Percentiles rank a stretch among this genome's conserved stretches.
Evolutionary conservation across 2,329 filamentous ascomycete species (phyloP).

Genomic region (Trichoderma breve): DNA sequence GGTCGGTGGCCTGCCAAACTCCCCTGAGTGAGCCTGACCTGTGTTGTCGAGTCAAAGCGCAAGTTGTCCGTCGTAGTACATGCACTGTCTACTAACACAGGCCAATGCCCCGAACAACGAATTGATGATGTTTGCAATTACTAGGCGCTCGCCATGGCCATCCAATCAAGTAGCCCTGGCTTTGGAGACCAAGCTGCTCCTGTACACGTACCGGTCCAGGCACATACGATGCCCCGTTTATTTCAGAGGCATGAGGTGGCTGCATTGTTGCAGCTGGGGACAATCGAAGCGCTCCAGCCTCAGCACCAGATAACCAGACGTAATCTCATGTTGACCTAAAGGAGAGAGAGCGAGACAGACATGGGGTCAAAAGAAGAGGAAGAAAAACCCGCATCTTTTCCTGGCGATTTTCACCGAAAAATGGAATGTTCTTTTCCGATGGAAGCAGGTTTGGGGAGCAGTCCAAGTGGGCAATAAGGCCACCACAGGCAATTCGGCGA

Average conservation of each 20-base stretch:
- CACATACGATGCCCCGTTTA: not conserved
- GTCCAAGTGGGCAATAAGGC: conserved; percentile 12
- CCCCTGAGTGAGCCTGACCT: not conserved
- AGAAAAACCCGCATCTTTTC: not conserved
- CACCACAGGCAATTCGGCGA: not conserved
- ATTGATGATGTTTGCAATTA: conserved; percentile 6
- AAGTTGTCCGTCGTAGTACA: not conserved
- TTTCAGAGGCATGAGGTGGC: conserved; percentile 13
- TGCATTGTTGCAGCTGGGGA: not conserved
- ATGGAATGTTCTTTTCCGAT: not conserved
- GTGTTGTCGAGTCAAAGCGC: not conserved
- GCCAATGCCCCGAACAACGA: not conserved
- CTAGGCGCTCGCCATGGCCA: not conserved
- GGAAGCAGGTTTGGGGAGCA: not conserved
- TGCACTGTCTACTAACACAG: not conserved
- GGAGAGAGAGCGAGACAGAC: not conserved
- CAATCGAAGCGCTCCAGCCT: not conserved
- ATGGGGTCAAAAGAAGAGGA: not conserved
- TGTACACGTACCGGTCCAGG: not conserved
- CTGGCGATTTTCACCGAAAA: not conserved
- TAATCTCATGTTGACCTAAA: not conserved
- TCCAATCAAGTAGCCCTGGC: conserved; percentile 14
- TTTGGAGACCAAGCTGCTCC: not conserved
- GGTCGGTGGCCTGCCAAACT: not conserved
- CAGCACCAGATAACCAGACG: not conserved